Percentiles rank a stretch among this genome's conserved stretches.
These are phyloP conservation scores for Blastomyces emzantsi DNA, from an alignment of 2,329 filamentous ascomycete species.

Conservation along the genomic window DNA sequence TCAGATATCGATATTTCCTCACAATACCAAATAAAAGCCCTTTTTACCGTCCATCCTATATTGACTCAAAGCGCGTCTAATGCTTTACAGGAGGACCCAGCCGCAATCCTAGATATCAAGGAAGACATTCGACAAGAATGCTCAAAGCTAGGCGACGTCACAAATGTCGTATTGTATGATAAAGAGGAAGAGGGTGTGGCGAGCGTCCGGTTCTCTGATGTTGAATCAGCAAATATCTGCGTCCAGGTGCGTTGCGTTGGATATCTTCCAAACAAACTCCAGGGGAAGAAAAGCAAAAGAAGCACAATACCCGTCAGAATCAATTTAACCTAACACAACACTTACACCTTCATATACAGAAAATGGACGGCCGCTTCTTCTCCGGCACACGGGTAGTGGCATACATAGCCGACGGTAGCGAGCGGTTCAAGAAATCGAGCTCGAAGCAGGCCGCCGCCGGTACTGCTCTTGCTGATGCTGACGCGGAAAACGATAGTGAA, in stretches of 20 bases:
- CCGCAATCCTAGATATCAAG: constrained; percentile 80
- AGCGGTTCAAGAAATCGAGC: constrained; percentile 62
- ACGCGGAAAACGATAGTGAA: constrained; percentile 36
- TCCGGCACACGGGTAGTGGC: constrained; percentile 63
- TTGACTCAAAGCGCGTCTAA: background rate
- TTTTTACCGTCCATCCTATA: background rate
- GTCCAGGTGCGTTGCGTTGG: constrained; percentile 40
- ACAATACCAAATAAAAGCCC: background rate
- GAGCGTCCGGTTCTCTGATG: constrained; percentile 69
- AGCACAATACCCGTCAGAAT: background rate
- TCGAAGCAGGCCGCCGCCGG: constrained; percentile 34
- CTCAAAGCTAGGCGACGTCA: constrained; percentile 74
- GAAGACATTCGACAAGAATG: constrained; percentile 90
- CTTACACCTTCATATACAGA: constrained; percentile 22
- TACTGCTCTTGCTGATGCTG: constrained; percentile 34
- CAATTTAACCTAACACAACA: background rate
- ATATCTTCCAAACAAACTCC: background rate
- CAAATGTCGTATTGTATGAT: constrained; percentile 86
- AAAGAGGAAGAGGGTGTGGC: constrained; percentile 75
- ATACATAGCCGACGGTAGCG: constrained; percentile 58
- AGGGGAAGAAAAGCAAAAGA: background rate
- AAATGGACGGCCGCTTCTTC: constrained; percentile 75
- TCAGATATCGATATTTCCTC: background rate
- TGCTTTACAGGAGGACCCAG: constrained; percentile 57
- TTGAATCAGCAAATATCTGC: constrained; percentile 62